These are phyloP conservation scores for Saturnispora mendoncae DNA, from an alignment of 805 yeast species.

Conservation along the genomic window DNA sequence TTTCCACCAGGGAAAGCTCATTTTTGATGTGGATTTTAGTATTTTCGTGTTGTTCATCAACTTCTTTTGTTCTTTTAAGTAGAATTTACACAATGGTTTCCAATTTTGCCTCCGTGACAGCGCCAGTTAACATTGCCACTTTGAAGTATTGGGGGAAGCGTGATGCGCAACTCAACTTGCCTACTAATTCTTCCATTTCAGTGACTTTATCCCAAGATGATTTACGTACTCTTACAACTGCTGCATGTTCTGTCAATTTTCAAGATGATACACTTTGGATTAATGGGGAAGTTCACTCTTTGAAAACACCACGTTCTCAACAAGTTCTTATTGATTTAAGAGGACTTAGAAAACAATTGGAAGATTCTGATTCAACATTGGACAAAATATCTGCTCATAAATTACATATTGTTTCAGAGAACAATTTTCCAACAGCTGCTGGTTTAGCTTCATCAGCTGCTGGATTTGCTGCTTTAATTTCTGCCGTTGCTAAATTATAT, in stretches of 20 bases:
- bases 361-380: slow-evolving; percentile 41
- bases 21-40: too few species aligned
- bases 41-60: not conserved
- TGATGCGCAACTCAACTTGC: slow-evolving; percentile 78
- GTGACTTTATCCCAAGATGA: slow-evolving; percentile 90
- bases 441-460: slow-evolving; percentile 98
- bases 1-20: too few species aligned
- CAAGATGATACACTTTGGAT: slow-evolving; percentile 66
- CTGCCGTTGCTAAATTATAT: slow-evolving; percentile 79
- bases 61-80: not conserved
- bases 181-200: slow-evolving; percentile 93
- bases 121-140: slow-evolving; percentile 98
- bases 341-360: slow-evolving; percentile 52
- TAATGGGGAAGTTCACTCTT: slow-evolving; percentile 74
- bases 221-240: slow-evolving; percentile 86
- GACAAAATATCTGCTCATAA: slow-evolving; percentile 57
- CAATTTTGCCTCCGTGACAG: slow-evolving; percentile 74
- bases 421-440: slow-evolving; percentile 98
- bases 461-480: slow-evolving; percentile 93
- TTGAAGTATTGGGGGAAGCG: slow-evolving; percentile 98
- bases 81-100: not conserved
- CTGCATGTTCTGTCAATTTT: slow-evolving; percentile 53
- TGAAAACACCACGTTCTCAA: slow-evolving; percentile 52
- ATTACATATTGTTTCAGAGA: slow-evolving; percentile 80
- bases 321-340: slow-evolving; percentile 76